Percentiles rank a stretch among this genome's conserved stretches.
phyloP scores from a whole-genome alignment of 495 filamentous ascomycete species.

The Podospora australis region DNA sequence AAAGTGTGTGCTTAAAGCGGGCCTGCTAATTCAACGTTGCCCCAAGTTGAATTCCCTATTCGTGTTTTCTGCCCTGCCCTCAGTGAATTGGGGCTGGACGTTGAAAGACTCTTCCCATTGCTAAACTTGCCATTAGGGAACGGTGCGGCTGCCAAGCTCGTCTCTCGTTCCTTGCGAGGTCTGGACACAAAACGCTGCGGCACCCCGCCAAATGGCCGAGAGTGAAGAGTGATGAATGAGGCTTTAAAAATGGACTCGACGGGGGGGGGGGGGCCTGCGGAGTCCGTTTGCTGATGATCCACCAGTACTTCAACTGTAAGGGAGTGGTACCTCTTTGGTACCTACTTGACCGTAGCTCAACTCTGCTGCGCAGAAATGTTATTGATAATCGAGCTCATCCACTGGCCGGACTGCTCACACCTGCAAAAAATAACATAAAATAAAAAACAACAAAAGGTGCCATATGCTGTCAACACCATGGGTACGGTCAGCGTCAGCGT shows the following conservation, averaged over 20 bases:
- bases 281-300: slow-evolving; percentile 4
- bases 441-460: too few species aligned
- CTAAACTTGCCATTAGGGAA: slow-evolving; percentile 1
- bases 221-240: slow-evolving; percentile 3
- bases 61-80: background rate
- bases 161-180: slow-evolving; percentile 4
- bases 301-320: slow-evolving; percentile 3
- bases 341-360: slow-evolving; percentile 5
- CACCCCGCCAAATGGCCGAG: slow-evolving; percentile 9
- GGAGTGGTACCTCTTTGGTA: too few species aligned
- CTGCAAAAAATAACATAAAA: too few species aligned
- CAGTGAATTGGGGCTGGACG: background rate
- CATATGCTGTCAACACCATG: too few species aligned
- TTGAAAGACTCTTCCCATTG: background rate
- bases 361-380: too few species aligned
- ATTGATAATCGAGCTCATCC: too few species aligned
- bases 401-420: too few species aligned
- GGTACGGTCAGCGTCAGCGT: too few species aligned
- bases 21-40: background rate
- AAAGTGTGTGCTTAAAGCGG: background rate
- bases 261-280: slow-evolving; percentile 8
- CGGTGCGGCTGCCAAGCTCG: slow-evolving; percentile 2
- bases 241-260: slow-evolving; percentile 11
- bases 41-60: background rate
- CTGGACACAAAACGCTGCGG: slow-evolving; percentile 2